Base-by-base conservation (phyloP, 495 filamentous ascomycete species). In the Podospora appendiculata region DNA sequence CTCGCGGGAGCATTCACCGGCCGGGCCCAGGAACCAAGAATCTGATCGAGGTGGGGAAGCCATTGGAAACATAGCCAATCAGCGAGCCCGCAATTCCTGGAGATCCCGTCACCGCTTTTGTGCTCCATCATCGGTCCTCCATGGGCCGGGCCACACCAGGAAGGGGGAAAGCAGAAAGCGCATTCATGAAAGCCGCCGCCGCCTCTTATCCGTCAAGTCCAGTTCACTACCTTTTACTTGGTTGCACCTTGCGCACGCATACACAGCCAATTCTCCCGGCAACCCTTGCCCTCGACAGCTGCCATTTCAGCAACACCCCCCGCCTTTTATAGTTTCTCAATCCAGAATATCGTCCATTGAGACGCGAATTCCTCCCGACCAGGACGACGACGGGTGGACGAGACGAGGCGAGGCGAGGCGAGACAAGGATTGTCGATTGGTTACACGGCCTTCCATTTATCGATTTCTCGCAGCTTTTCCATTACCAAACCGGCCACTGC, bases 51-150 rank as follows among this genome's bases (percentile, higher is more conserved):
- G 53, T 42, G 38, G 48, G 42, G 40, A 52, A 25, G 11, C 11
- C 33, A 41, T 45, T 45, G 34, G 41, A 38, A 41, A n/a, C 51
- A 12, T 18, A 44, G 43, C 56, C 56, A 58, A 58, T 54, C 35
- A 47, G 25, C 16, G 7, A 5, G 19, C 38, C 4, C 12, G 32
- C 16, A 54, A 32, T 46, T 16, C 9, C 38, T 10, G 13, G 41
- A 13, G 36, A 38, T 11, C 36, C 42, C 51, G 51, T 54, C 51
- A 54, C 51, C 51, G 56, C 56, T 54, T 38, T 39, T 35, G 48
- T n/a, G 38, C 25, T 45, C 43, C 13, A 18, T 45, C 10, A 8
- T 18, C 11, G 38, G n/a, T 40, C 38, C 11, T 11, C 10, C 41
- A 44, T 44, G 41, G 13, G n/a, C n/a, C n/a, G n/a, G n/a, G n/a